Evolutionary conservation across 352 stramenopile genomes (phyloP), one percentile per base, ranked within the genome.

Genomic region (Saprolegnia parasitica): DNA sequence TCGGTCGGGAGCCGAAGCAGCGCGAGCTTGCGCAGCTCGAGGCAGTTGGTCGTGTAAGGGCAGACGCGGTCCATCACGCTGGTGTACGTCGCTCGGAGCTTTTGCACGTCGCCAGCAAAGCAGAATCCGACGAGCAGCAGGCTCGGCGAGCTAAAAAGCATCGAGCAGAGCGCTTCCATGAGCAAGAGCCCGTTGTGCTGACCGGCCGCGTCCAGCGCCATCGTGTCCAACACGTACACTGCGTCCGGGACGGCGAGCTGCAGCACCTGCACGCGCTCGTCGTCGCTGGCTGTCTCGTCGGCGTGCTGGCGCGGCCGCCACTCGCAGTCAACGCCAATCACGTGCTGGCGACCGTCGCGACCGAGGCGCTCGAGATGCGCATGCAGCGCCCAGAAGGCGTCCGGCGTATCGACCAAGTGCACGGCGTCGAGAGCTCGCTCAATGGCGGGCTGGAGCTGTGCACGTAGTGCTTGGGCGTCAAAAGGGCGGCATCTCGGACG

Each of bases 241-340:
- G 11, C 21, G 47, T 39, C 18, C 11, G 46, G 18, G 6, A 70
- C 37, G 9, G 63, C 63, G 11, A 70, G n/a, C 23, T 70, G 63
- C 18, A 70, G 11, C 26, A 70, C 20, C 42, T 68, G 42, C n/a
- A 61, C 47, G 13, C 21, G 46, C 21, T 49, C 46, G 11, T 46
- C 6, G 4, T 60, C 46, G n/a, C 1, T 56, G 58, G 21, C 56
- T 24, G 10, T 56, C 40, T 64, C 29, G 21, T 15, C n/a, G 15
- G 11, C 5, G 40, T 54, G 50, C 5, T 23, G 20, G 10, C 39
- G 46, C 11, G 63, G 63, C 46, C 63, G 46, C 63, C 63, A 70
- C 54, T 70, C 63, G 63, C 63, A 70, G 40, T 70, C 63, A 8
- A 60, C 21, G 10, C 63, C 63, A 20, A 70, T 39, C n/a, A 70